Conservation (phyloP, 2,329 filamentous ascomycete species). For the Paracamarosporium sp. region DNA sequence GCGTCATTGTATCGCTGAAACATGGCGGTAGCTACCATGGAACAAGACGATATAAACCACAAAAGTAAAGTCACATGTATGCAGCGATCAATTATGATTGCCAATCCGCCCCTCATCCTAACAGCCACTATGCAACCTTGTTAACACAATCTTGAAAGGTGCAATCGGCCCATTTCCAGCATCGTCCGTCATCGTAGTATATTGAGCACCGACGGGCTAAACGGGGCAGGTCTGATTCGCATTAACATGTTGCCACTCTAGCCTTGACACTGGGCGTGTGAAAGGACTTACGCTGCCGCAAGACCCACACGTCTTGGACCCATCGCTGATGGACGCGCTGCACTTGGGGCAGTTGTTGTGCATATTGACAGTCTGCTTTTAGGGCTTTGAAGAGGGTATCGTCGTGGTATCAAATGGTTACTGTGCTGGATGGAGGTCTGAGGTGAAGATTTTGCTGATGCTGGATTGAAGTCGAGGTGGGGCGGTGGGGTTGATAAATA, state of each 20-base stretch:
- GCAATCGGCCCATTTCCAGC: background rate
- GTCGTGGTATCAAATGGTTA: background rate
- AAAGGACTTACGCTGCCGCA: constrained; percentile 44
- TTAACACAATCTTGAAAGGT: too few relatives aligned
- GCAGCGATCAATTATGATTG: too few relatives aligned
- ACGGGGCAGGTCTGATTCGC: constrained; percentile 29
- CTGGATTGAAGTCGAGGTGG: constrained; percentile 31
- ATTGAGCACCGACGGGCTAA: constrained; percentile 10
- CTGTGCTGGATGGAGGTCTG: background rate
- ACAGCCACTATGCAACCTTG: too few relatives aligned
- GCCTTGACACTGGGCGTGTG: background rate
- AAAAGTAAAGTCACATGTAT: too few relatives aligned
- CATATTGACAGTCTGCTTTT: constrained; percentile 40
- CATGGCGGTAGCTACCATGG: too few relatives aligned
- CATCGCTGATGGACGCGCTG: constrained; percentile 38
- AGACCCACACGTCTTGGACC: constrained; percentile 44
- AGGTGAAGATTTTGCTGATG: constrained; percentile 13
- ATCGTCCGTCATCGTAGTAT: constrained; percentile 5
- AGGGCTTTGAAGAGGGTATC: constrained; percentile 8
- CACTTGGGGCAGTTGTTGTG: constrained; percentile 49
- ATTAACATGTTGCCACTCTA: background rate
- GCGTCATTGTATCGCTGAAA: too few relatives aligned
- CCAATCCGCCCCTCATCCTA: too few relatives aligned
- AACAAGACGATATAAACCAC: too few relatives aligned
- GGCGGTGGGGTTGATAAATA: constrained; percentile 46